Base-by-base conservation (phyloP, 192 early-diverging fungal species). In the Umbelopsis sp. region DNA sequence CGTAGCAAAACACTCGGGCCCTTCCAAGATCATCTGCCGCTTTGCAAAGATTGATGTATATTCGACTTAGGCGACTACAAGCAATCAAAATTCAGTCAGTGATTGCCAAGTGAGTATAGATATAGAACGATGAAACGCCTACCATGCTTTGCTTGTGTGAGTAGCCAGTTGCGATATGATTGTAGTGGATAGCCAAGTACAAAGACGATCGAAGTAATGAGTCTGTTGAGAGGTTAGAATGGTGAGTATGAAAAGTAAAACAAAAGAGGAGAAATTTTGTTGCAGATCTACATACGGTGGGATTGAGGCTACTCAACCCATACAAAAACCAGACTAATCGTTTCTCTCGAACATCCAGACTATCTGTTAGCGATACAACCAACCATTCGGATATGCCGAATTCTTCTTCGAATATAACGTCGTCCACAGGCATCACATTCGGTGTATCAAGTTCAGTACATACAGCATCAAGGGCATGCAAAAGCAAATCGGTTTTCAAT, bases 401-500 rank as follows among this genome's bases (percentile, higher is more conserved):
- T 22, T 62, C 56, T 20, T 62, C 56, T 31, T 62, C 56, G 34
- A 62, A 62, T 16, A 62, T 17, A 12, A 62, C 14, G 8, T 31
- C 56, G 20, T 31, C 29, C 1, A 34, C 29, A 2, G 20, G 16
- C 26, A 32, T n/a, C 31, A 62, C 26, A 29, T 62, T 26, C 0
- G 26, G 26, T 17, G 56, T 62, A 62, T 62, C 29, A 12, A 62
- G 31, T 11, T 29, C 31, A 20, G 1, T 34, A 31, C 26, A 62
- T 32, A 62, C 56, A 2, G 29, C 26, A 32, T 34, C 56, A 10
- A 62, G 31, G 8, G 56, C 56, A 32, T 62, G 56, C 17, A 62
- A 31, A 6, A 62, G 56, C 29, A 62, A 62, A 62, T 62, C 56
- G 7, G 56, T 62, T 32, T 62, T 62, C 56, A 62, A n/a, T n/a